Evolutionary conservation across 305 asterid genomes (phyloP).

Genomic region (Solanum hybrid): DNA sequence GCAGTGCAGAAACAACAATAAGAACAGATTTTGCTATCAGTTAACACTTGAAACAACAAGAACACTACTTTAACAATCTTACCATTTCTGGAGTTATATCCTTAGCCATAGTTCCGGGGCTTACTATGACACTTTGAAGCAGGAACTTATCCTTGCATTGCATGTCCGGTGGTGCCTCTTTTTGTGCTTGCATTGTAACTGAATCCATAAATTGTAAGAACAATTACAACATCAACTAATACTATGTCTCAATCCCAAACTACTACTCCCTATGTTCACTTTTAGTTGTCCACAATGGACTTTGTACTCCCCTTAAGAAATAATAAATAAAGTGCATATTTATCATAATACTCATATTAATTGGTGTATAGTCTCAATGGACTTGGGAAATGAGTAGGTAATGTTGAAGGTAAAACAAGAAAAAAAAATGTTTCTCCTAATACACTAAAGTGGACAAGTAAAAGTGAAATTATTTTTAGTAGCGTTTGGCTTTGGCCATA

Average conservation of each 20-base stretch:
- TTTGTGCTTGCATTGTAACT: slow-evolving; percentile 99
- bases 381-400: background rate
- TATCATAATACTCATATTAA: background rate
- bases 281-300: background rate
- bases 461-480: background rate
- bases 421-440: background rate
- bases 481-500: background rate
- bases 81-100: slow-evolving; percentile 90
- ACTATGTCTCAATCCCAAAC: background rate
- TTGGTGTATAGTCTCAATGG: background rate
- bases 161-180: slow-evolving; percentile 86
- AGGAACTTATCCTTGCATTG: slow-evolving; percentile 96
- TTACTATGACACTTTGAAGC: slow-evolving; percentile 63
- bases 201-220: slow-evolving; percentile 16
- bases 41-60: background rate
- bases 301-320: background rate
- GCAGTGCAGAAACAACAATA: background rate
- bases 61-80: background rate
- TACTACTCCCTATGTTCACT: background rate
- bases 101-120: slow-evolving; percentile 46
- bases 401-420: background rate
- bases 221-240: background rate
- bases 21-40: background rate
- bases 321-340: background rate
- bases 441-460: background rate